Evolutionary conservation across 768 basidiomycete genomes (phyloP).

Genomic region (Bullera alba): DNA sequence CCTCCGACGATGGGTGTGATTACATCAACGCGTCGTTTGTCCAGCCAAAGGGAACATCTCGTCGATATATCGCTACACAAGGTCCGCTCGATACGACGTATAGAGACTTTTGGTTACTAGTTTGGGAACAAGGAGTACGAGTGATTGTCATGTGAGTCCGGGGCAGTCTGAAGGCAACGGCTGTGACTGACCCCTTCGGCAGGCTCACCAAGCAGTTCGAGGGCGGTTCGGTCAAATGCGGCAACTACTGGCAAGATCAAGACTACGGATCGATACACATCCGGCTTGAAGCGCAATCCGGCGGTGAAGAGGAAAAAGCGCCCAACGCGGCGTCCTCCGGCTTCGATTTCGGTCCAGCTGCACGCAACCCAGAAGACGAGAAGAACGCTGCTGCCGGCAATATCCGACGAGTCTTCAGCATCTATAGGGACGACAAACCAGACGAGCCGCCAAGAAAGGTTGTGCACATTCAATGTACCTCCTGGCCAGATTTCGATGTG

Average conservation of each 20-base stretch:
- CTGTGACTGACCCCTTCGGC: not conserved
- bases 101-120: conserved; percentile 89
- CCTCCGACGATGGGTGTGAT: conserved; percentile 58
- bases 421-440: conserved; percentile 60
- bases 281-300: conserved; percentile 52
- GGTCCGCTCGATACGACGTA: conserved; percentile 86
- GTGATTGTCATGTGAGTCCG: conserved; percentile 74
- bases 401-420: conserved; percentile 55
- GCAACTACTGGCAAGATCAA: conserved; percentile 67
- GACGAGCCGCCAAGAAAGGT: conserved; percentile 59
- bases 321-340: conserved; percentile 29
- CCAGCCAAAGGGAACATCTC: conserved; percentile 71
- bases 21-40: conserved; percentile 95
- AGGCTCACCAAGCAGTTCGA: conserved; percentile 80
- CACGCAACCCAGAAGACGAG: conserved; percentile 5
- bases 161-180: not conserved
- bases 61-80: conserved; percentile 90
- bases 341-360: conserved; percentile 51
- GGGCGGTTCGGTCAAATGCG: conserved; percentile 81
- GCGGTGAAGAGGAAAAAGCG: conserved; percentile 48
- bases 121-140: conserved; percentile 89
- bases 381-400: conserved; percentile 22
- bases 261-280: conserved; percentile 67
- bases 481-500: conserved; percentile 96
- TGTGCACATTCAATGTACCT: conserved; percentile 82